Evolutionary conservation across 306 rosid genomes (phyloP), one percentile per base, ranked within the genome.

Genomic region (Citrullus amarus): DNA sequence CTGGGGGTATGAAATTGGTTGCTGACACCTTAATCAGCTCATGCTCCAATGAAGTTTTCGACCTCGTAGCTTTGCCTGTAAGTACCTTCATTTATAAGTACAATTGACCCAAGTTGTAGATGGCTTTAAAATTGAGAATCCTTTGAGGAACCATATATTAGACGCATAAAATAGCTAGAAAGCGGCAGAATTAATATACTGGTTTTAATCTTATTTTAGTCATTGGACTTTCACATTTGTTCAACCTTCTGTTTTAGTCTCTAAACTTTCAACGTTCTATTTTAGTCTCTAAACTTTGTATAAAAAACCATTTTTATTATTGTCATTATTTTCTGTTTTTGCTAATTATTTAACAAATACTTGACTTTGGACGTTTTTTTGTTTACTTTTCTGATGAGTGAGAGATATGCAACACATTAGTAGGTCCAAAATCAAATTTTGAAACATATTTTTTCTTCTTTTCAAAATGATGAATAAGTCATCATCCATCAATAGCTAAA

Each of bases 21-120:
- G 98, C 98, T 18, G 97, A 95, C 13, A 69, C 89, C 71, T 85
- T 86, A 81, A 92, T 95, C 79, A 75, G 85, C 3, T 10, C 85
- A 0, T 95, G 98, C 75, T 87, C 92, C 6, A 81, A 87, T 82
- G 83, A 91, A 82, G 38, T 87, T 58, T 95, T 92, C 44, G 98
- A 95, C 59, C 96, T 95, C 41, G 88, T 95, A 16, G 98, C 91
- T 48, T 88, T 95, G 80, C 98, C 98, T n/a, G 96, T 94, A 77
- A 84, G 91, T 82, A 79, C 38, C 54, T 80, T 51, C 32, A 60
- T 9, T 71, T 8, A 7, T 71, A 48, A 39, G 55, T 46, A 48
- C 41, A 71, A 71, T 8, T 30, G 28, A 16, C 61, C 61, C 58
- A 73, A 73, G 44, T 28, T 32, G 17, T 25, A 8, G 60, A 72